phyloP scores from a whole-genome alignment of 306 rosid genomes.

The Delonix regia region DNA sequence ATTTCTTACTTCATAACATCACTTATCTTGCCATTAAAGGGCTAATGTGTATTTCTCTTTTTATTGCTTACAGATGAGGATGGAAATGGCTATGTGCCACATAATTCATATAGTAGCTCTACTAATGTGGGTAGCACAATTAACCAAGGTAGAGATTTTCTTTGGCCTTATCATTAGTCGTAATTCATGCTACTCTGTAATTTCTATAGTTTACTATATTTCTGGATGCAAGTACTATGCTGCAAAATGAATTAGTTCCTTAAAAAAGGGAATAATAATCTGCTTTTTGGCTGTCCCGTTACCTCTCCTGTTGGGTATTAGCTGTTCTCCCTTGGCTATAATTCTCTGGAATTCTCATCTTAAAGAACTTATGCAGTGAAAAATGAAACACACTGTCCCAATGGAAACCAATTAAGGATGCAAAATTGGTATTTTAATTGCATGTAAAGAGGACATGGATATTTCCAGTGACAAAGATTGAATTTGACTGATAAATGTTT shows the following conservation, averaged over 20 bases:
- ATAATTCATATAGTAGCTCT: slow-evolving; percentile 56
- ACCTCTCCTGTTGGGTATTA: not conserved
- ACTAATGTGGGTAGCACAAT: slow-evolving; percentile 45
- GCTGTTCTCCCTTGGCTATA: slow-evolving; percentile 17
- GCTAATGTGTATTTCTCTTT: slow-evolving; percentile 33
- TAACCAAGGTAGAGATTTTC: slow-evolving; percentile 69
- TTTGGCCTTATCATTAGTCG: slow-evolving; percentile 22
- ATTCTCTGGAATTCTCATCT: slow-evolving; percentile 26
- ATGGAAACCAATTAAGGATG: not conserved
- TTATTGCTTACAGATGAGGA: slow-evolving; percentile 65
- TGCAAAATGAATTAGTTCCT: not conserved
- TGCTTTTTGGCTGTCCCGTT: slow-evolving; percentile 5
- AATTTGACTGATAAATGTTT: slow-evolving; percentile 6
- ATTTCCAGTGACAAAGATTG: not conserved
- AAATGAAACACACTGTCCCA: not conserved
- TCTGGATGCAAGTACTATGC: not conserved
- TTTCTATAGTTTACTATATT: slow-evolving; percentile 26
- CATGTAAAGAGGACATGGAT: slow-evolving; percentile 4
- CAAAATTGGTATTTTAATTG: slow-evolving; percentile 10
- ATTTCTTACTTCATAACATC: slow-evolving; percentile 15
- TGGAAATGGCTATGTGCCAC: slow-evolving; percentile 50
- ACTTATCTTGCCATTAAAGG: slow-evolving; percentile 1
- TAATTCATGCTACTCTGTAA: slow-evolving; percentile 12
- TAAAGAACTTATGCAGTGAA: slow-evolving; percentile 19
- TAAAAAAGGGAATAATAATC: not conserved